A percentile compares a stretch with the other conserved stretches of the same genome.
phyloP scores from a whole-genome alignment of 106 monocot species.

The Triglochin maritima region DNA sequence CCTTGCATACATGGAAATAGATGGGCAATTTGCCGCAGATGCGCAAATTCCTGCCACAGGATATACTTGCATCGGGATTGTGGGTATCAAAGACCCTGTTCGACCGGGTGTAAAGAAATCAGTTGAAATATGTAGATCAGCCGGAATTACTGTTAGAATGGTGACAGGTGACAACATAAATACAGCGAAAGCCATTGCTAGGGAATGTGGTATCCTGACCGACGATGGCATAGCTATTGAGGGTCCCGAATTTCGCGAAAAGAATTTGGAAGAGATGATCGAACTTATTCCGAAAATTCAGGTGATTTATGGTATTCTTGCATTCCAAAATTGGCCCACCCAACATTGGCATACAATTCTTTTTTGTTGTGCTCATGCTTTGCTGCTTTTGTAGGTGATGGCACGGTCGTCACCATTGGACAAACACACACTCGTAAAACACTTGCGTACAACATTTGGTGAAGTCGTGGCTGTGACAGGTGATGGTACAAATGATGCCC shows the following conservation, averaged over 20 bases:
- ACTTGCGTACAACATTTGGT: slow-evolving; percentile 40
- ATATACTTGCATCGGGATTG: slow-evolving; percentile 59
- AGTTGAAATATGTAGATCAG: slow-evolving; percentile 53
- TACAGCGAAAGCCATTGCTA: slow-evolving; percentile 67
- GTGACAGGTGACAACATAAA: slow-evolving; percentile 74
- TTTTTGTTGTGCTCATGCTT: too few species aligned
- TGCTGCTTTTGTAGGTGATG: slow-evolving; percentile 36
- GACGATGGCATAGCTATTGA: slow-evolving; percentile 55
- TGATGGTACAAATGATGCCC: slow-evolving; percentile 81
- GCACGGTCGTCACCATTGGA: slow-evolving; percentile 70
- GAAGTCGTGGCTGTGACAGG: slow-evolving; percentile 80
- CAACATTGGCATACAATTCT: too few species aligned
- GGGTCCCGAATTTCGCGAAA: slow-evolving; percentile 62
- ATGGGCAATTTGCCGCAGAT: slow-evolving; percentile 20
- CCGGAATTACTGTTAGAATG: slow-evolving; percentile 70
- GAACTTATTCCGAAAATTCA: slow-evolving; percentile 56
- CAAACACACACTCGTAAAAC: slow-evolving; percentile 58
- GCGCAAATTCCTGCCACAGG: slow-evolving; percentile 36
- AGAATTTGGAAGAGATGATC: slow-evolving; percentile 39
- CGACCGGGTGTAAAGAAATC: slow-evolving; percentile 70
- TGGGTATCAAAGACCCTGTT: slow-evolving; percentile 72
- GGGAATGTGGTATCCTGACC: slow-evolving; percentile 68
- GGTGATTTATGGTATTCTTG: slow-evolving; percentile 11
- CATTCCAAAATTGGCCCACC: too few species aligned
- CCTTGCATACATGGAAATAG: slow-evolving; percentile 56